Evolutionary conservation across 2,329 filamentous ascomycete genomes (phyloP).

Genomic region (Anisogramma anomala): DNA sequence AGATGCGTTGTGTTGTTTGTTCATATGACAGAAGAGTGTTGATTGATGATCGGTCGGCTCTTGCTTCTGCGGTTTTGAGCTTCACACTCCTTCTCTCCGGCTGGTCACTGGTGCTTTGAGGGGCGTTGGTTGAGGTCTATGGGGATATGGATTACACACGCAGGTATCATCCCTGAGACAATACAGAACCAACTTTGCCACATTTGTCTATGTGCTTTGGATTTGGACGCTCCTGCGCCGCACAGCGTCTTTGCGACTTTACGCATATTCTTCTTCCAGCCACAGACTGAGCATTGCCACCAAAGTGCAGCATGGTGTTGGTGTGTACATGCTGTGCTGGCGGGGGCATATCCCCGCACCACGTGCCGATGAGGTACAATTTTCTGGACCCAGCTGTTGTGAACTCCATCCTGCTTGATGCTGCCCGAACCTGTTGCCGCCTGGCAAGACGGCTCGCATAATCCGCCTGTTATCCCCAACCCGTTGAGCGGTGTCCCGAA

Average conservation of each 20-base stretch:
- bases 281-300: neutral
- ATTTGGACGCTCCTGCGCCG: neutral
- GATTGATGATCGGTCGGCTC: constrained; percentile 14
- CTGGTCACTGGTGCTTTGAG: constrained; percentile 5
- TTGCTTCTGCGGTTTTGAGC: constrained; percentile 7
- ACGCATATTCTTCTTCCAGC: neutral
- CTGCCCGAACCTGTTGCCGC: too few relatives aligned
- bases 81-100: constrained; percentile 6
- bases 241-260: neutral
- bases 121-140: constrained; percentile 7
- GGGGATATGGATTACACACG: constrained; percentile 12
- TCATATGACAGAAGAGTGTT: constrained; percentile 8
- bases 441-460: too few relatives aligned
- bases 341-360: neutral
- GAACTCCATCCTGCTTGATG: too few relatives aligned
- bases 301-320: constrained; percentile 1
- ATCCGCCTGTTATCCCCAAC: too few relatives aligned
- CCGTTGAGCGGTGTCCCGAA: too few relatives aligned
- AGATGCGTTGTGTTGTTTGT: constrained; percentile 8
- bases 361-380: too few relatives aligned
- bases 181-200: constrained; percentile 5
- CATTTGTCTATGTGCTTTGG: neutral
- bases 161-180: constrained; percentile 10
- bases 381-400: too few relatives aligned
- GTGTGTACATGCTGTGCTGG: neutral